These are phyloP conservation scores for Gossypium schwendimanii DNA, from an alignment of 441 rosid species.

Conservation along the genomic window DNA sequence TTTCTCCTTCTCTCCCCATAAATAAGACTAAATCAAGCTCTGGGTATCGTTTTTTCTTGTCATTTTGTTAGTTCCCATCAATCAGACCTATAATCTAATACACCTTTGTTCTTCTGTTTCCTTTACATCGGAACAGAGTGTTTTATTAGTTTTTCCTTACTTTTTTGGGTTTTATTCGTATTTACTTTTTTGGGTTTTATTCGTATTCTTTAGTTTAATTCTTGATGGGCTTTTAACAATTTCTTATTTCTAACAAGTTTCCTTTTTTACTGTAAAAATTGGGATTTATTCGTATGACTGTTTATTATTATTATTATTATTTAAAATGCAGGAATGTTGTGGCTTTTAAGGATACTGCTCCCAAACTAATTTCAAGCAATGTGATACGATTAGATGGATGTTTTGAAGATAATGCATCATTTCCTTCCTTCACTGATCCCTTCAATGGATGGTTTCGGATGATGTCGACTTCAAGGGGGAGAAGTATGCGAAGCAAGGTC, in stretches of 20 bases:
- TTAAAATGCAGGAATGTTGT: conserved; percentile 30
- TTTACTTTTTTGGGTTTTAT: not conserved
- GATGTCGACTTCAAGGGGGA: conserved; percentile 80
- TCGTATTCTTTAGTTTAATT: not conserved
- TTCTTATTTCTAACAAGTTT: not conserved
- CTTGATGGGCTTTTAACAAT: not conserved
- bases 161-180: too few species aligned
- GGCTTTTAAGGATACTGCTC: conserved; percentile 22
- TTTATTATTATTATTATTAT: not conserved
- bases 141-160: not conserved
- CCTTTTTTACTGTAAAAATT: not conserved
- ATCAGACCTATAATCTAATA: not conserved
- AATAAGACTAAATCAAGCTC: not conserved
- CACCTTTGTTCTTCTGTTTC: conserved; percentile 3
- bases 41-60: not conserved
- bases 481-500: conserved; percentile 89
- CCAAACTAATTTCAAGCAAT: conserved; percentile 13
- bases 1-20: not conserved
- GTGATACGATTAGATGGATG: conserved; percentile 11
- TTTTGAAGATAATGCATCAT: conserved; percentile 19
- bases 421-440: conserved; percentile 13
- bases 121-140: not conserved
- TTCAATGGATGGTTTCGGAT: conserved; percentile 39
- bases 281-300: not conserved
- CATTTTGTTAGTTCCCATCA: not conserved